Percentiles rank a stretch among this genome's conserved stretches.
These are phyloP conservation scores for Peronosclerospora sorghi DNA, from an alignment of 352 stramenopile genomes.

Conservation along the genomic window DNA sequence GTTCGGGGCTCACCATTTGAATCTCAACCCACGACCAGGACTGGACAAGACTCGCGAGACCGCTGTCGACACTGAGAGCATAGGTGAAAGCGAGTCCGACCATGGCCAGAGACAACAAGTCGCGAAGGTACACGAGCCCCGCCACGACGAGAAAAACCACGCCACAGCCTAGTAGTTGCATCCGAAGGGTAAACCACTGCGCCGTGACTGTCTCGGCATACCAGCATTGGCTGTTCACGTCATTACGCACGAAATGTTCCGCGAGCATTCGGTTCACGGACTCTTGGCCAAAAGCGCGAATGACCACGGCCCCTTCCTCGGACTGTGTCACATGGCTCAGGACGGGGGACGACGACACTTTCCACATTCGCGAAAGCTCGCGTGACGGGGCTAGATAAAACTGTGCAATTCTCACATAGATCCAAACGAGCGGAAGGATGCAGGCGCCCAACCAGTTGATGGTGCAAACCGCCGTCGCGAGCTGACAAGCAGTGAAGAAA, in stretches of 20 bases:
- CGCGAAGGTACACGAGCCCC: constrained; percentile 19
- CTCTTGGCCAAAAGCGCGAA: constrained; percentile 28
- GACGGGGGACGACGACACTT: constrained; percentile 26
- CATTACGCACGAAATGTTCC: constrained; percentile 19
- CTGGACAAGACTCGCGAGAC: constrained; percentile 55
- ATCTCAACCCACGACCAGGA: constrained; percentile 35
- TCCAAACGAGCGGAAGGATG: constrained; percentile 67
- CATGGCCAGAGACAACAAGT: constrained; percentile 41
- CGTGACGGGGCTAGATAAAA: constrained; percentile 31
- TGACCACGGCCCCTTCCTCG: constrained; percentile 22
- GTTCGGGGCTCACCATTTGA: constrained; percentile 48
- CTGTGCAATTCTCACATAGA: constrained; percentile 50
- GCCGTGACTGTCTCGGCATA: constrained; percentile 16
- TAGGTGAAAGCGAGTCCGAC: constrained; percentile 85
- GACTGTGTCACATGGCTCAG: constrained; percentile 24
- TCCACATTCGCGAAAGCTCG: constrained; percentile 29
- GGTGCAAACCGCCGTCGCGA: constrained; percentile 61
- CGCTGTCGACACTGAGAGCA: constrained; percentile 67
- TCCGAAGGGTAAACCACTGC: constrained; percentile 38
- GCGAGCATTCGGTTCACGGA: constrained; percentile 11
- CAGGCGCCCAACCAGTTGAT: constrained; percentile 69
- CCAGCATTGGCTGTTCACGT: constrained; percentile 23
- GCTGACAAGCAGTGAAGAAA: constrained; percentile 58
- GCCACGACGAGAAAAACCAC: constrained; percentile 33
- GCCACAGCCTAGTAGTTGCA: constrained; percentile 34